Base-by-base conservation (phyloP, 768 basidiomycete species). In the Plicaturopsis crispa region DNA sequence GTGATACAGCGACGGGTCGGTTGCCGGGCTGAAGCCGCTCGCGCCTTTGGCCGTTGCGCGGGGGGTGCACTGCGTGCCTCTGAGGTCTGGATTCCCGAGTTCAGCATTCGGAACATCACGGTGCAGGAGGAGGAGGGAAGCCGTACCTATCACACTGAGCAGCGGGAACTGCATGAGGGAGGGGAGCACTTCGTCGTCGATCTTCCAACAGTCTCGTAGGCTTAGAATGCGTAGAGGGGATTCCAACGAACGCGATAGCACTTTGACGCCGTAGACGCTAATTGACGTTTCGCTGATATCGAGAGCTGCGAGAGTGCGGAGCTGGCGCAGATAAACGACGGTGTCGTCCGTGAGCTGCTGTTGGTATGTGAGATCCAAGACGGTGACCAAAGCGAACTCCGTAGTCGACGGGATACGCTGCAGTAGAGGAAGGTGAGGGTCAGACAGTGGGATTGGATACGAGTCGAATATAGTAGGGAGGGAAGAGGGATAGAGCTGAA, bases 341-440 rank as follows among this genome's bases (percentile, higher is more conserved):
- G 69, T 72, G 18, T 69, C 57, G 53, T 88, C 85, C 19, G 66
- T 72, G 1, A 88, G 62, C n/a, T 72, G 62, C 8, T 41, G 38
- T 46, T 80, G 80, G 4, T 64, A 55, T 3, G 73, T 66, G 6
- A 88, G 60, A 33, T 81, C 67, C 17, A 89, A 55, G 8, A 84
- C 52, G 4, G 84, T 81, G 38, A 87, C 43, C 22, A 88, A 65
- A 3, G 81, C 65, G 52, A 84, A 88, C 17, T 70, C 49, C 3
- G 65, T 49, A 0, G 78, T 75, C 31, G 67, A 59, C 2, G 70
- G 67, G 30, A 86, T 72, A 12, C 45, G 45, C 45, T 84, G 82
- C 10, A 86, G 68, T 11, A 73, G 57, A 2, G 71, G 72, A 0
- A 81, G 56, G 44, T 75, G 65, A 5, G 50, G 49, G 48, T 84